Percentiles rank a stretch among this genome's conserved stretches.
phyloP scores from a whole-genome alignment of 169 alveolate species.

The Cryptosporidium viatorum region DNA sequence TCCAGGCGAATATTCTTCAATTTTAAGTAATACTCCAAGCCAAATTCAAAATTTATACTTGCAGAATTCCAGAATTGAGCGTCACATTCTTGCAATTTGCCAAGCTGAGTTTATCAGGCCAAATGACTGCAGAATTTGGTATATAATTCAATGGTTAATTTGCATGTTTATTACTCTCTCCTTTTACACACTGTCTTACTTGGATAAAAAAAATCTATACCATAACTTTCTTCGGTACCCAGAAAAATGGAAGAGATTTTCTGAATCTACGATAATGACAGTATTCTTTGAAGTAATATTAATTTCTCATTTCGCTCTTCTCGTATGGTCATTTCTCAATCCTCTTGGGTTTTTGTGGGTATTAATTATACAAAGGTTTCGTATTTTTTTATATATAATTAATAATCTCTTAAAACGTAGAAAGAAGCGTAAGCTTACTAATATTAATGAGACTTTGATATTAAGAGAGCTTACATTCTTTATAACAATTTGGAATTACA shows the following conservation, averaged over 20 bases:
- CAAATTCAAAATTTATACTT: background rate
- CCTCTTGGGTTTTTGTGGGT: conserved; percentile 71
- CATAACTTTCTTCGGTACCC: conserved; percentile 61
- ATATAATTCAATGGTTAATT: conserved; percentile 41
- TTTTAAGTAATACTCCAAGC: background rate
- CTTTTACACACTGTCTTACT: conserved; percentile 10
- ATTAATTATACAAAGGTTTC: conserved; percentile 35
- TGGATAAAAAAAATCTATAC: conserved; percentile 27
- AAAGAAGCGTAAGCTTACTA: conserved; percentile 29
- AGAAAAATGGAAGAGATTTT: conserved; percentile 35
- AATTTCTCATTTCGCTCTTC: conserved; percentile 17
- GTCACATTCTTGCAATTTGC: conserved; percentile 49
- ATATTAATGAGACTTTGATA: conserved; percentile 38
- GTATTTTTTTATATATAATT: conserved; percentile 28
- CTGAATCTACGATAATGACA: conserved; percentile 1
- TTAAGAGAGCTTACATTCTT: conserved; percentile 59
- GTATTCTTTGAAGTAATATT: conserved; percentile 16
- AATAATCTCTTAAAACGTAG: conserved; percentile 14
- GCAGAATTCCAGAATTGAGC: conserved; percentile 50
- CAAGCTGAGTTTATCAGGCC: conserved; percentile 41
- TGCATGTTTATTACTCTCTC: conserved; percentile 22
- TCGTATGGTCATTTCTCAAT: conserved; percentile 39
- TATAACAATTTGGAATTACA: conserved; percentile 52
- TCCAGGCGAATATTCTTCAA: conserved; percentile 20
- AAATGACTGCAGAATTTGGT: conserved; percentile 70